phyloP scores from a whole-genome alignment of 1,284 basidiomycete genomes.

The Takashimella tepidaria region DNA sequence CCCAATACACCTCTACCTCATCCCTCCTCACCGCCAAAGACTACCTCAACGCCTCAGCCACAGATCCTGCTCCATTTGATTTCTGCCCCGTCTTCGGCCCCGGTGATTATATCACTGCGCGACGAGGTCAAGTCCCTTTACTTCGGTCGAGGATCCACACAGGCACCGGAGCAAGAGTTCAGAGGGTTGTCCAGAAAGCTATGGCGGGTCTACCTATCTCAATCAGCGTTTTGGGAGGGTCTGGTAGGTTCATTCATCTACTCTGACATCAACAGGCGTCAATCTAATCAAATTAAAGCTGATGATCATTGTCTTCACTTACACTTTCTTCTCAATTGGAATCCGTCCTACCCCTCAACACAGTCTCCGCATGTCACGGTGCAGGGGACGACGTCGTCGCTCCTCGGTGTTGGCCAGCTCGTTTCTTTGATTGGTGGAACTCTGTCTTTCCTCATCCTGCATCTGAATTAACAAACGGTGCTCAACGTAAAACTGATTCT shows the following conservation, averaged over 20 bases:
- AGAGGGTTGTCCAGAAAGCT: slow-evolving; percentile 76
- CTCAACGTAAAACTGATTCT: slow-evolving; percentile 79
- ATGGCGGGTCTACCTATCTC: slow-evolving; percentile 81
- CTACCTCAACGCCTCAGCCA: slow-evolving; percentile 49
- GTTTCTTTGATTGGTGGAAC: slow-evolving; percentile 94
- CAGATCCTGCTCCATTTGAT: slow-evolving; percentile 67
- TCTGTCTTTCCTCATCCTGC: slow-evolving; percentile 88
- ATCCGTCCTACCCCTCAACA: neutral
- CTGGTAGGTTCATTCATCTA: slow-evolving; percentile 57
- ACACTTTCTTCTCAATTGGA: no score
- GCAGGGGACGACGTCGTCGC: slow-evolving; percentile 86
- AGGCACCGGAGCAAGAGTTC: slow-evolving; percentile 74
- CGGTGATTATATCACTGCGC: slow-evolving; percentile 66
- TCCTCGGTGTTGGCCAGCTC: slow-evolving; percentile 78
- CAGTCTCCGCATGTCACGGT: slow-evolving; percentile 87
- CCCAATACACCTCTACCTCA: slow-evolving; percentile 11
- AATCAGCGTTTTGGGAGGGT: slow-evolving; percentile 84
- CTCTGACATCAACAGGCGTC: neutral
- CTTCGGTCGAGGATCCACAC: slow-evolving; percentile 72
- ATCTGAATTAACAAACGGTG: slow-evolving; percentile 92
- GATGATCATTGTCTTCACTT: no score
- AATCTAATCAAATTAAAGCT: no score
- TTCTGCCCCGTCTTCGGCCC: slow-evolving; percentile 86
- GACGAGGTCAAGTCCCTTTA: slow-evolving; percentile 69
- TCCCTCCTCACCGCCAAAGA: slow-evolving; percentile 24